These are phyloP conservation scores for Boeremia lycopersici DNA, from an alignment of 2,329 filamentous ascomycete species.

Conservation along the genomic window DNA sequence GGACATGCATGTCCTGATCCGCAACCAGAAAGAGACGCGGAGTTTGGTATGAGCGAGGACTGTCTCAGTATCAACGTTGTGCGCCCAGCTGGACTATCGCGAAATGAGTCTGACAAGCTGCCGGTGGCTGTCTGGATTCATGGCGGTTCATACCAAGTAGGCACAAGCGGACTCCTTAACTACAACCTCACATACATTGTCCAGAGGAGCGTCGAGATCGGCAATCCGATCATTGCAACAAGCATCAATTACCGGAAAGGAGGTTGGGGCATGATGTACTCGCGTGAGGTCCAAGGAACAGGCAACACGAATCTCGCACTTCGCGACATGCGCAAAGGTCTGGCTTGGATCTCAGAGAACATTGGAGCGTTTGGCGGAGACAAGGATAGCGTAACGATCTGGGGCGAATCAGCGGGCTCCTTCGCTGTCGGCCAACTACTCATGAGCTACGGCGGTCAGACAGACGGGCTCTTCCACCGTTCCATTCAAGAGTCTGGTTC, in stretches of 20 bases:
- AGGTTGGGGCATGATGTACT: conserved; percentile 72
- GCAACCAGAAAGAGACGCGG: conserved; percentile 26
- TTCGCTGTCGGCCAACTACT: conserved; percentile 47
- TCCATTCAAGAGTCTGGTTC: conserved; percentile 48
- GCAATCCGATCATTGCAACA: conserved; percentile 43
- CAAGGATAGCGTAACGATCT: conserved; percentile 53
- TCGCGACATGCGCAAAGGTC: conserved; percentile 53
- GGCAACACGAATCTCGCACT: conserved; percentile 50
- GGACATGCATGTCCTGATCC: conserved; percentile 50
- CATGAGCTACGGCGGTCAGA: conserved; percentile 42
- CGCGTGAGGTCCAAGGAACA: conserved; percentile 51
- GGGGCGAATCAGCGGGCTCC: conserved; percentile 54
- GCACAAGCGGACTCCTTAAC: conserved; percentile 51
- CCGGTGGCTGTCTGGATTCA: conserved; percentile 69
- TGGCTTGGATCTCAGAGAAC: conserved; percentile 54
- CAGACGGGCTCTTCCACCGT: conserved; percentile 45
- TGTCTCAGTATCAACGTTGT: conserved; percentile 69
- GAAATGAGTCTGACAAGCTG: conserved; percentile 50
- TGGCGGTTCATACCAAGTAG: conserved; percentile 54
- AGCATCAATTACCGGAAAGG: conserved; percentile 61
- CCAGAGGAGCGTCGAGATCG: conserved; percentile 48
- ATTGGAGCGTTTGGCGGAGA: conserved; percentile 53
- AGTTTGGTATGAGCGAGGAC: conserved; percentile 57
- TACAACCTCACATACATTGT: conserved; percentile 70
- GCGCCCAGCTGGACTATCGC: conserved; percentile 55